A percentile compares a stretch with the other conserved stretches of the same genome.
Conservation (phyloP, 495 filamentous ascomycete genomes). For the Hypoxylon fuscum region DNA sequence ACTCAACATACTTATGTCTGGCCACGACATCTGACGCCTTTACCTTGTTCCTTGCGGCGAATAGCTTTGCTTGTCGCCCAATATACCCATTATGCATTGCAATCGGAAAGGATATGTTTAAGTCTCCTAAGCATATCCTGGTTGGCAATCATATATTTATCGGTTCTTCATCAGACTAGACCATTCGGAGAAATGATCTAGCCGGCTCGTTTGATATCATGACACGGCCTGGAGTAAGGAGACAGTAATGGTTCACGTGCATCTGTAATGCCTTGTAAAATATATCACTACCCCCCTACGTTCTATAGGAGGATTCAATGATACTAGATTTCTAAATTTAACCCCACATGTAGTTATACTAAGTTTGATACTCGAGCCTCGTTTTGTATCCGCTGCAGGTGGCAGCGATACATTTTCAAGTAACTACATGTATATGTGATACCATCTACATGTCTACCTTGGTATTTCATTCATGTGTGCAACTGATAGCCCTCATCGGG, state of each 20-base stretch:
- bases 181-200: conserved; percentile 19
- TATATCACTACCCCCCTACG: conserved; percentile 20
- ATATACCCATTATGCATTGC: conserved; percentile 41
- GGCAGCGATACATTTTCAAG: too few species aligned
- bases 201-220: conserved; percentile 20
- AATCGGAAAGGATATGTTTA: conserved; percentile 27
- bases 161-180: conserved; percentile 18
- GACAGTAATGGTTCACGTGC: conserved; percentile 24
- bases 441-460: too few species aligned
- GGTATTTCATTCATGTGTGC: too few species aligned
- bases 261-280: conserved; percentile 40
- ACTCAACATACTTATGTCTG: conserved; percentile 18
- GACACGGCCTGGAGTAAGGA: conserved; percentile 26
- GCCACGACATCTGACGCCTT: conserved; percentile 5
- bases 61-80: conserved; percentile 20
- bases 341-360: background rate
- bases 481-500: too few species aligned
- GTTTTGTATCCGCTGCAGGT: too few species aligned
- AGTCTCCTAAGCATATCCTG: conserved; percentile 15
- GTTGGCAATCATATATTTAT: conserved; percentile 15
- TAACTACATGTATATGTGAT: too few species aligned
- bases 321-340: conserved; percentile 14
- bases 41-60: conserved; percentile 10
- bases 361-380: conserved; percentile 2
- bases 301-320: conserved; percentile 24